Base-by-base conservation (phyloP, 768 basidiomycete genomes). In the Pholiota conissans region DNA sequence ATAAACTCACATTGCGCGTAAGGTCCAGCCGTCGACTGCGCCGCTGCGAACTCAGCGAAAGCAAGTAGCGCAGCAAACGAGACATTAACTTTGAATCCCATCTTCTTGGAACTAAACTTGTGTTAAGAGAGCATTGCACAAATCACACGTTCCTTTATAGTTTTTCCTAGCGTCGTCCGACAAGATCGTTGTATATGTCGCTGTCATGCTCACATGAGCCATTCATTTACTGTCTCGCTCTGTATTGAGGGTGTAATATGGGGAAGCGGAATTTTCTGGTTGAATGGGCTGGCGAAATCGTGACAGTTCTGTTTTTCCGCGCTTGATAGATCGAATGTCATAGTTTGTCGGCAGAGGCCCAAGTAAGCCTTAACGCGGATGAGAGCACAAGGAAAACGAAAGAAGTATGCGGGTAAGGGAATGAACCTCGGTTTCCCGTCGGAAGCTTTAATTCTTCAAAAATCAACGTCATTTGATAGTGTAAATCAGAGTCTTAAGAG, bases 1-100 rank as follows among this genome's bases (percentile, higher is more conserved):
- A 20, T 3, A 2, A 49, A 39, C 58, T 20, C 48, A 68, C 67
- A 69, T 49, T 69, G 67, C 5, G 55, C 60, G 54, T 57, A 69
- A 22, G 60, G 58, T 11, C 55, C 60, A 3, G 65, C n/a, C n/a
- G n/a, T n/a, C n/a, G n/a, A 63, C 39, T 68, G 65, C 1, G 65
- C 65, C n/a, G 55, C 30, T n/a, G 55, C 51, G 30, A 60, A 46
- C 28, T 58, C 46, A 47, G 55, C 27, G 18, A 63, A 45, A 14
- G 62, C 57, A 27, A 64, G 61, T n/a, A 67, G 30, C 27, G 52
- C 46, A 24, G 53, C 48, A 20, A 64, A 57, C 14, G 37, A 5
- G n/a, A 20, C 34, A 11, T 49, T 42, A 28, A 56, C 32, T 35
- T 52, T 61, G 10, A 55, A 20, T 29, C 35, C 22, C 52, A 52